Evolutionary conservation across 371 early-diverging fungal species (phyloP).

Genomic region (Rhizopus arrhizus): DNA sequence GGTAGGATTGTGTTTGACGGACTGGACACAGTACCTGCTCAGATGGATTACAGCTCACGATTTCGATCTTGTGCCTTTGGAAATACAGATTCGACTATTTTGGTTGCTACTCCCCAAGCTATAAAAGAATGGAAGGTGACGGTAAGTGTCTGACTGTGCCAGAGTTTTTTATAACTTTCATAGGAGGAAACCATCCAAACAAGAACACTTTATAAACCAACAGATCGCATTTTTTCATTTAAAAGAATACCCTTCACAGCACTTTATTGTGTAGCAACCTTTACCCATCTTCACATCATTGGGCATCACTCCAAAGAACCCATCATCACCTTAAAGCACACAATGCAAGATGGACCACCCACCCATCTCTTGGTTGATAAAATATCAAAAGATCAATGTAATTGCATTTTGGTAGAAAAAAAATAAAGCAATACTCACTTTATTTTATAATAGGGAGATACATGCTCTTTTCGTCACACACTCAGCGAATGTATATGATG

Average conservation of each 20-base stretch:
- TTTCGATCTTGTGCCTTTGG: conserved; percentile 23
- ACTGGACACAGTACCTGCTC: background rate
- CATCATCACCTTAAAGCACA: conserved; percentile 13
- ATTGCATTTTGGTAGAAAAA: background rate
- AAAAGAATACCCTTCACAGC: background rate
- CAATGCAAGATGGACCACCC: conserved; percentile 15
- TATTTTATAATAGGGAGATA: background rate
- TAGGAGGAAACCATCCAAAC: conserved; percentile 1
- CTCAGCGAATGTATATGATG: background rate
- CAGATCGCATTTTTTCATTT: conserved; percentile 24
- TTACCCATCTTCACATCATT: conserved; percentile 10
- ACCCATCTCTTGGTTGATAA: background rate
- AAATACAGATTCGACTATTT: background rate
- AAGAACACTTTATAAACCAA: conserved; percentile 6
- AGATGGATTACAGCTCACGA: conserved; percentile 10
- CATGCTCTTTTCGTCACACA: background rate
- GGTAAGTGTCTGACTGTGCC: conserved; percentile 1
- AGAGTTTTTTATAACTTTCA: background rate
- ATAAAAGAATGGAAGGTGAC: conserved; percentile 14
- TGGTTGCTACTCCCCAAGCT: conserved; percentile 17
- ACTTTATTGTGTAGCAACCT: conserved; percentile 18
- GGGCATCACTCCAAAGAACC: conserved; percentile 8
- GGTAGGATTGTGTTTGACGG: conserved; percentile 6
- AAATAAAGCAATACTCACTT: background rate
- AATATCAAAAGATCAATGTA: conserved; percentile 8